Evolutionary conservation across 2,329 filamentous ascomycete species (phyloP).

Genomic region (Colletotrichum paranaense): DNA sequence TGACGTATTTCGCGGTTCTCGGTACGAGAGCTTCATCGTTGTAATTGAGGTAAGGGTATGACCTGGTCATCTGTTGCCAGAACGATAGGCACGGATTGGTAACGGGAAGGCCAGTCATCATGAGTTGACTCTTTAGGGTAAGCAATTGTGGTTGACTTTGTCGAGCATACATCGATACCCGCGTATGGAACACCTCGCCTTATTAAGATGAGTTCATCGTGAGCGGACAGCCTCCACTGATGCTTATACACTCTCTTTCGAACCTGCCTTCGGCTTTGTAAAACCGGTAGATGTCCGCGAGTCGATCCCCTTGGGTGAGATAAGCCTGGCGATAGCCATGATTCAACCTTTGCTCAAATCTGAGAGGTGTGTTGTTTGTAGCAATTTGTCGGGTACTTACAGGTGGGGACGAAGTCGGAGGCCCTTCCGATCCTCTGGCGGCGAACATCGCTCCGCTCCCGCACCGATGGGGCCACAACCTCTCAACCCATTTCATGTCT

Average conservation of each 20-base stretch:
- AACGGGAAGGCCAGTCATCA: slow-evolving; percentile 4
- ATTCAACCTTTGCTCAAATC: neutral
- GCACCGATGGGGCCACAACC: neutral
- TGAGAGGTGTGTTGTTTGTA: neutral
- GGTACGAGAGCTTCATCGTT: slow-evolving; percentile 43
- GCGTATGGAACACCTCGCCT: neutral
- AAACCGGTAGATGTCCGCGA: neutral
- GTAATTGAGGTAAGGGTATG: slow-evolving; percentile 50
- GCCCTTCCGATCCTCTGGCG: neutral
- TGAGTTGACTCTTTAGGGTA: neutral
- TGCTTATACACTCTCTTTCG: neutral
- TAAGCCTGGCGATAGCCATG: neutral
- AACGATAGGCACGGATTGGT: slow-evolving; percentile 37
- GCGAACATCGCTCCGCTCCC: slow-evolving; percentile 3
- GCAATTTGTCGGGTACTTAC: neutral
- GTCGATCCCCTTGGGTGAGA: neutral
- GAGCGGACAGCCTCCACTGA: neutral
- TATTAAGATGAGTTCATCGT: neutral
- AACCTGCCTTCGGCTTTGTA: neutral
- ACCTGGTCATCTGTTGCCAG: slow-evolving; percentile 45
- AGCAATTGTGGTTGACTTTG: neutral
- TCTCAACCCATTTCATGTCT: neutral
- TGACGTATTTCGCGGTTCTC: slow-evolving; percentile 44
- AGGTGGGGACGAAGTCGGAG: neutral
- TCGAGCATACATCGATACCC: neutral